Evolutionary conservation across 148 eudicot species (phyloP), one percentile per base, ranked within the genome.

Genomic region (Rhododendron henanense): DNA sequence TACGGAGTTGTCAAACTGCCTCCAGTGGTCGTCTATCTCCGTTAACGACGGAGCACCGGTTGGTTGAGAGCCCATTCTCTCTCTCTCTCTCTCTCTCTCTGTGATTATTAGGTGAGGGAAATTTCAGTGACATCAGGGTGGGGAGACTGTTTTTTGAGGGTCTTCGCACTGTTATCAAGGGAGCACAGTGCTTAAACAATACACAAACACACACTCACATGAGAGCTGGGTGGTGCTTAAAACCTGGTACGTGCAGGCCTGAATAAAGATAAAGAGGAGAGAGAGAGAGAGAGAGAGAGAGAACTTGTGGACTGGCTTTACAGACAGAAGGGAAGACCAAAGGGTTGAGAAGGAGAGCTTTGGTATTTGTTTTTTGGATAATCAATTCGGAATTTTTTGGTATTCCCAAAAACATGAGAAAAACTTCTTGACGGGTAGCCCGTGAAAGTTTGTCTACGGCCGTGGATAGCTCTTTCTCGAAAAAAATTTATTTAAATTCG

Each of bases 1-100:
- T 2, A 90, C 90, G 1, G 90, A 87, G 85, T 84, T 89, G 53
- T 87, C 92, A 79, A 90, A 90, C 80, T 90, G 89, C 19, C 87
- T 87, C 88, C 90, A 88, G 45, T 88, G 89, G 44, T 90, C 88
- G 73, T 90, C 92, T 69, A 79, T 87, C 76, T 74, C 88, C 3
- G 69, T 55, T 80, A n/a, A 73, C 44, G 82, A 78, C 5, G 90
- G 89, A 50, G 87, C 69, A 6, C 65, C 69, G 3, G 85, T 61
- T 21, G 90, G 90, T 31, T 90, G 76, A 90, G 85, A 88, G 10
- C 88, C 88, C 89, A 87, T 85, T 47, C 11, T 73, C 57, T 45
- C 28, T 35, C 19, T 53, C 83, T 45, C 35, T 5, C 31, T 65
- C 28, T 81, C 4, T 25, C 6, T 69, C 16, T 67, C 15, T 6